These are phyloP conservation scores for Coffea humblotiana DNA, from an alignment of 305 asterid genomes.

Conservation along the genomic window DNA sequence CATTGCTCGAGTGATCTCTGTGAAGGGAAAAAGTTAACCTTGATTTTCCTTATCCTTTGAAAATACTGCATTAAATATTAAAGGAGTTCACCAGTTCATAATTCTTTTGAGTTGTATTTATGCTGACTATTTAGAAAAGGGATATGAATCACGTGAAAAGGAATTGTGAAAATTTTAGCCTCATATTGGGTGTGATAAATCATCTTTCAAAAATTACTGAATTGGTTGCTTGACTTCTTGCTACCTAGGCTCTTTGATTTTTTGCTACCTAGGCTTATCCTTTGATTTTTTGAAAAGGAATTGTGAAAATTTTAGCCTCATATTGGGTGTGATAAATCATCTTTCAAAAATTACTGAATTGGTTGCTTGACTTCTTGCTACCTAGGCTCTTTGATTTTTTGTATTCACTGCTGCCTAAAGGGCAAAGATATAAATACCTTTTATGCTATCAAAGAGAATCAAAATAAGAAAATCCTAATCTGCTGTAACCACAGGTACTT, in stretches of 20 bases:
- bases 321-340: not conserved
- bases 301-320: slow-evolving; percentile 1
- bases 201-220: not conserved
- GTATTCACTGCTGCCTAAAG: not conserved
- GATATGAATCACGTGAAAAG: not conserved
- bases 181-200: not conserved
- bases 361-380: not conserved
- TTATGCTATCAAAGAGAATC: not conserved
- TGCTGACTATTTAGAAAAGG: not conserved
- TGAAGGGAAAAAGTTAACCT: slow-evolving; percentile 22
- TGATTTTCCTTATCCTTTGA: not conserved
- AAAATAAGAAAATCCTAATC: not conserved
- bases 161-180: slow-evolving; percentile 2
- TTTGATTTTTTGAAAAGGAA: no score
- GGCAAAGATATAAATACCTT: not conserved
- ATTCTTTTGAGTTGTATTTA: not conserved
- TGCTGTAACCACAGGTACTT: not conserved
- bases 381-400: not conserved
- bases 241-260: not conserved
- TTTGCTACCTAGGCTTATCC: no score
- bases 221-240: not conserved
- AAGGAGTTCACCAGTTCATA: not conserved
- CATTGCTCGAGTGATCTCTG: slow-evolving; percentile 74
- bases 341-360: not conserved
- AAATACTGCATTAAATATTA: not conserved